Percentiles rank a stretch among this genome's conserved stretches.
These are phyloP conservation scores for Flueggea neowawraea DNA, from an alignment of 441 rosid species.

Conservation along the genomic window DNA sequence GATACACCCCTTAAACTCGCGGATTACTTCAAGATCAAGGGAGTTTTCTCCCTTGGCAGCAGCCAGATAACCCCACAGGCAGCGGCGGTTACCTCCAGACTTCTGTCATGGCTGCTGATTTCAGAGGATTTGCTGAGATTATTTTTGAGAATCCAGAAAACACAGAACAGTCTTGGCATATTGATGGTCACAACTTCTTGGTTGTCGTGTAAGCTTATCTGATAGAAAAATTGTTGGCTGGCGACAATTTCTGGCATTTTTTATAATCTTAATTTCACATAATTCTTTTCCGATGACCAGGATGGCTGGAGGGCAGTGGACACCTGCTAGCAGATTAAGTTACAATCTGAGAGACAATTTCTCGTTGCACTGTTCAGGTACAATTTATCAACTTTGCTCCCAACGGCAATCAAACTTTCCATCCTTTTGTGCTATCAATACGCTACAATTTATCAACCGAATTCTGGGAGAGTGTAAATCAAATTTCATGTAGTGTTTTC, in stretches of 20 bases:
- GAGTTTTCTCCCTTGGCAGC: slow-evolving; percentile 65
- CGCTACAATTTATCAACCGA: no score
- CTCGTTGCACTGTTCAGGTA: no score
- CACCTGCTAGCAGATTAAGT: slow-evolving; percentile 42
- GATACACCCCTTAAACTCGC: slow-evolving; percentile 83
- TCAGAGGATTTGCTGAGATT: slow-evolving; percentile 53
- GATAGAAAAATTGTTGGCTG: no score
- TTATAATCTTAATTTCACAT: not conserved
- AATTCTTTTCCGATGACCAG: slow-evolving; percentile 26
- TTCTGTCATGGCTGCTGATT: slow-evolving; percentile 68
- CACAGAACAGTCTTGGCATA: slow-evolving; percentile 64
- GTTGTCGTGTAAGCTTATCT: slow-evolving; percentile 54
- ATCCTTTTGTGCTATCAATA: no score
- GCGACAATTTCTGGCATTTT: not conserved
- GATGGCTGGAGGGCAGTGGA: slow-evolving; percentile 81
- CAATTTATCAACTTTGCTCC: slow-evolving; percentile 22
- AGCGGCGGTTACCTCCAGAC: slow-evolving; percentile 49
- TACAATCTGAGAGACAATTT: slow-evolving; percentile 72
- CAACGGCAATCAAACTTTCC: no score
- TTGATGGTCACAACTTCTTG: slow-evolving; percentile 63
- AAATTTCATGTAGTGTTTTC: no score
- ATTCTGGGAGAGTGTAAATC: no score
- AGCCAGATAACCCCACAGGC: slow-evolving; percentile 48
- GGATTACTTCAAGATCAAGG: slow-evolving; percentile 63
- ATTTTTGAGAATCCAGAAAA: slow-evolving; percentile 65